Base-by-base conservation (phyloP, 768 basidiomycete species). In the Mycena kentingensis region DNA sequence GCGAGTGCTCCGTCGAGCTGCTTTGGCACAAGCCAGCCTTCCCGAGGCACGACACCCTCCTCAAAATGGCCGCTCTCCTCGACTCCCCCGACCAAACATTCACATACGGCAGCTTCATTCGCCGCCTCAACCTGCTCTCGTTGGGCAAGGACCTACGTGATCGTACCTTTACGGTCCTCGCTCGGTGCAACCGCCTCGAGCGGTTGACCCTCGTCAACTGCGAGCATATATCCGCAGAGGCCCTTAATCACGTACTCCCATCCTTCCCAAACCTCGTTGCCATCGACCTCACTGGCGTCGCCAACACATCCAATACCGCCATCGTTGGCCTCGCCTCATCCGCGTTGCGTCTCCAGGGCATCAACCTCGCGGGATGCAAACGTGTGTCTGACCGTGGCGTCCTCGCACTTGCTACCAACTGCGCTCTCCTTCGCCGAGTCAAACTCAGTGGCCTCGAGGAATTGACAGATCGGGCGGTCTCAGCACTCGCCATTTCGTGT, bases 21-120 rank as follows among this genome's bases (percentile, higher is more conserved):
- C 78, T 98, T 21, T 99, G 95, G 95, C 88, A 93, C 69, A 88
- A 90, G 63, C 95, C 95, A 18, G 76, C 77, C 47, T 84, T 98
- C 65, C 74, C 83, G 22, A 82, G 82, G 52, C 76, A 83, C 51
- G 72, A 78, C 49, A 86, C 88, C 31, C 80, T 97, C 48, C 77
- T 85, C 65, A 85, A 85, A 70, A 87, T 98, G 82, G 81, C 90
- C 63, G 73, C 77, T 51, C 76, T 93, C 43, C 75, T 98, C 59
- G 73, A 77, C 25, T 72, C 74, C 32, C 70, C 78, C 18, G 79
- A 85, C 49, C 82, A 86, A 63, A 88, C 90, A 0, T 97, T 98
- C 73, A 84, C 87, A 10, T 98, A 98, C 66, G 79, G 90, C 36
- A 77, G 78, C 49, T 93, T 96, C 65, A 85, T 98, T 58, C 87